Evolutionary conservation across 164 flowering plant species (phyloP).

Genomic region (Annona squamosa): DNA sequence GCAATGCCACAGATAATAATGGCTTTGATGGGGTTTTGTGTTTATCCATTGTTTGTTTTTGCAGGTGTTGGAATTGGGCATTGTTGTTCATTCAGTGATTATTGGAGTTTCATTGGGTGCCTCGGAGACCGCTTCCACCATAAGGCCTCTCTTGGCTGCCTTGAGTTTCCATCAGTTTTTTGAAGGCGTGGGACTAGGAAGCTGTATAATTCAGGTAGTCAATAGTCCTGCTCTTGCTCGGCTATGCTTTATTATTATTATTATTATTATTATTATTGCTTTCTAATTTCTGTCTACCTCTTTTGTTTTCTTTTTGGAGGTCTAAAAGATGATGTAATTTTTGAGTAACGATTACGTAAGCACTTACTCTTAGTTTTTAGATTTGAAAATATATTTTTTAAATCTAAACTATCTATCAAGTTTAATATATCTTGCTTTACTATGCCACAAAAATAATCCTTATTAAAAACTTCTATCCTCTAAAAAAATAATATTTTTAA

Average conservation of each 20-base stretch:
- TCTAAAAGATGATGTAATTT: background rate
- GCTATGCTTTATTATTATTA: background rate
- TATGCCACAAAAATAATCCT: too few species aligned
- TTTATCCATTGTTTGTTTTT: too few species aligned
- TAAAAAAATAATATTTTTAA: too few species aligned
- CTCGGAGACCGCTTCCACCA: conserved; percentile 12
- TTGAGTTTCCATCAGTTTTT: conserved; percentile 18
- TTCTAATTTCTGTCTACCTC: background rate
- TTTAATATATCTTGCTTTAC: too few species aligned
- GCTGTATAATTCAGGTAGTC: background rate
- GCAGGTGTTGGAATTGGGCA: conserved; percentile 3
- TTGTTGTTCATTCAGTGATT: conserved; percentile 18
- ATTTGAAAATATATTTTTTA: too few species aligned
- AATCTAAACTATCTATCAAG: too few species aligned
- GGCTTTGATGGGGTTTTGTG: background rate
- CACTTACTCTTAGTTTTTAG: too few species aligned
- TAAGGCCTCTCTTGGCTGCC: conserved; percentile 19
- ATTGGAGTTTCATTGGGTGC: conserved; percentile 23
- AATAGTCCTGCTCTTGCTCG: background rate
- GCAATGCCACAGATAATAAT: background rate
- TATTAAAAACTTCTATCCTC: too few species aligned
- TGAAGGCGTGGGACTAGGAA: conserved; percentile 6
- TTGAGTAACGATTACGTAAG: too few species aligned
- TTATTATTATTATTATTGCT: background rate
- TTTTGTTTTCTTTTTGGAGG: background rate